Percentiles rank a stretch among this genome's conserved stretches.
Conservation (phyloP, 257 asterid species). For the Euphrasia confusa region DNA sequence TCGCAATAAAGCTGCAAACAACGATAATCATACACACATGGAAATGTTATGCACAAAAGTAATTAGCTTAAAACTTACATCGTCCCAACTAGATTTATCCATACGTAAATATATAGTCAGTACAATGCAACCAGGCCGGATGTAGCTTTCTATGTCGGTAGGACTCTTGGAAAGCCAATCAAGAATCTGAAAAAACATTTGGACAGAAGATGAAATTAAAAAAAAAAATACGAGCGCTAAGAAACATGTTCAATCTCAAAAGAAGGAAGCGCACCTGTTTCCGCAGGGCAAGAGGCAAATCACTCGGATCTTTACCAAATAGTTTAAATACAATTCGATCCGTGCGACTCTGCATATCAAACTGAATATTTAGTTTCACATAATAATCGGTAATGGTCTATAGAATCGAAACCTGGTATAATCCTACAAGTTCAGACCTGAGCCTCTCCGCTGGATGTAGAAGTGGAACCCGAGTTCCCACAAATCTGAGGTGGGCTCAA, state of each 20-base stretch:
- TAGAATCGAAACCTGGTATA: background rate
- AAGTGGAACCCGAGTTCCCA: slow-evolving; percentile 68
- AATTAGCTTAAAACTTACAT: slow-evolving; percentile 39
- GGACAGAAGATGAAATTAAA: slow-evolving; percentile 13
- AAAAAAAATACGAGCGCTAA: slow-evolving; percentile 14
- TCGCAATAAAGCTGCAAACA: slow-evolving; percentile 61
- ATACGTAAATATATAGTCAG: slow-evolving; percentile 73
- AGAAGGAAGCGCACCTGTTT: slow-evolving; percentile 54
- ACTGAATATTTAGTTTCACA: slow-evolving; percentile 5
- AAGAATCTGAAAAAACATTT: slow-evolving; percentile 62
- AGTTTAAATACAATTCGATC: slow-evolving; percentile 85
- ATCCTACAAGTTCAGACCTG: slow-evolving; percentile 44
- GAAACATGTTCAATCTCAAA: slow-evolving; percentile 17
- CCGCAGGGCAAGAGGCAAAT: slow-evolving; percentile 60
- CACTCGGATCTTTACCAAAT: slow-evolving; percentile 80
- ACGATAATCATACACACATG: slow-evolving; percentile 3
- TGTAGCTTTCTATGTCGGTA: slow-evolving; percentile 89
- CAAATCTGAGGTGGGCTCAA: slow-evolving; percentile 63
- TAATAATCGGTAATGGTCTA: background rate
- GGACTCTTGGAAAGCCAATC: slow-evolving; percentile 93
- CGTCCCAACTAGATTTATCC: slow-evolving; percentile 76
- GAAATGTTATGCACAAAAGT: background rate
- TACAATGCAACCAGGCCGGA: slow-evolving; percentile 88
- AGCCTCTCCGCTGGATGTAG: slow-evolving; percentile 80
- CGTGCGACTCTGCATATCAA: slow-evolving; percentile 61